Conservation (phyloP, 192 early-diverging fungal species). For the Podila epicladia region DNA sequence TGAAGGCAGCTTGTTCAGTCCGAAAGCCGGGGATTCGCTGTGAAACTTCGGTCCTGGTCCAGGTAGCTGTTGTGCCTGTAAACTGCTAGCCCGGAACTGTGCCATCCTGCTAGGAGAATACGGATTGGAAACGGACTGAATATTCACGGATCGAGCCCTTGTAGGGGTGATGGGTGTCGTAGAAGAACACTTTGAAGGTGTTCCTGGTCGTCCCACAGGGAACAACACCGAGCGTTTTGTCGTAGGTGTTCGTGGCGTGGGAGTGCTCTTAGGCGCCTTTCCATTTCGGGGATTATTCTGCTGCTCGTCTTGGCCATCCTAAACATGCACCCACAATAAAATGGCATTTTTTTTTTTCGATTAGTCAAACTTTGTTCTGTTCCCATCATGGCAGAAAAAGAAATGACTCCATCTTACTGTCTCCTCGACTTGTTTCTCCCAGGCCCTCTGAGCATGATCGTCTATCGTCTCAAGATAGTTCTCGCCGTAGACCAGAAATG, state of each 20-base stretch:
- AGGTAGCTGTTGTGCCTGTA: conserved; percentile 5
- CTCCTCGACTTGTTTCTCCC: conserved; percentile 42
- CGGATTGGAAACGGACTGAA: neutral
- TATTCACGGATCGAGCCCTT: conserved; percentile 15
- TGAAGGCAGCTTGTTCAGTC: conserved; percentile 7
- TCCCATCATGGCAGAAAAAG: neutral
- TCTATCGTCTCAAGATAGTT: conserved; percentile 48
- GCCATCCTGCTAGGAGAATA: conserved; percentile 1
- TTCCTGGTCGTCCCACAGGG: conserved; percentile 25
- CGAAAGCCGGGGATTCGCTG: neutral
- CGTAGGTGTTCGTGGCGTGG: conserved; percentile 29
- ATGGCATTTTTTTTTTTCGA: neutral
- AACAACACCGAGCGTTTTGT: conserved; percentile 20
- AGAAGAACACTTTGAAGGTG: conserved; percentile 14
- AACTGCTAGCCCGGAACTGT: conserved; percentile 12
- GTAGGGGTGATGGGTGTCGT: conserved; percentile 35
- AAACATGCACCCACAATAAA: neutral
- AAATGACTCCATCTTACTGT: conserved; percentile 10
- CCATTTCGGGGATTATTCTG: conserved; percentile 26
- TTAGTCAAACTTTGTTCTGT: neutral
- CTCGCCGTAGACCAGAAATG: conserved; percentile 58
- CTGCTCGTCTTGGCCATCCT: neutral
- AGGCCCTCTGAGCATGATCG: conserved; percentile 21
- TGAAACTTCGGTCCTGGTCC: conserved; percentile 9
- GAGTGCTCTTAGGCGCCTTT: conserved; percentile 16